A percentile compares a stretch with the other conserved stretches of the same genome.
These are phyloP conservation scores for Botryotinia narcissicola DNA, from an alignment of 2,329 filamentous ascomycete species.

Conservation along the genomic window DNA sequence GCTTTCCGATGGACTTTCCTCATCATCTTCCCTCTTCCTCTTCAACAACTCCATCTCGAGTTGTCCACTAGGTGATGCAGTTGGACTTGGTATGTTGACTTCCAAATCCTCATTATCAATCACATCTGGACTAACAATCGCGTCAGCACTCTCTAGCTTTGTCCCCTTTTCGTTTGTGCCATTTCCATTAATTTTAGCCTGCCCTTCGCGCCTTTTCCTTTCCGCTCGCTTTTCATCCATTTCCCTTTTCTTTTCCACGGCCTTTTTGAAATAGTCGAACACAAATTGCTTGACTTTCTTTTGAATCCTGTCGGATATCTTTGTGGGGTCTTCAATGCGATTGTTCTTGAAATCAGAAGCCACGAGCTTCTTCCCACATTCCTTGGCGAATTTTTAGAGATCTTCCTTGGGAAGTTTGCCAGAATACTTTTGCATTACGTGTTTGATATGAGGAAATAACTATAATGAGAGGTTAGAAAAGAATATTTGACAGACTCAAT, in stretches of 20 bases:
- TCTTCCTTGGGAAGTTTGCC: conserved; percentile 82
- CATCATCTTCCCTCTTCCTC: conserved; percentile 56
- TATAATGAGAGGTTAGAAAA: neutral
- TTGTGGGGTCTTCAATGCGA: conserved; percentile 78
- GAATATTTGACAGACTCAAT: conserved; percentile 24
- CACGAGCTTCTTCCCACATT: conserved; percentile 83
- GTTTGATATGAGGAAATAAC: conserved; percentile 82
- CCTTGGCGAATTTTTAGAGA: conserved; percentile 60
- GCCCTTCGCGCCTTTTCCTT: conserved; percentile 35
- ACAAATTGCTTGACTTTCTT: conserved; percentile 82
- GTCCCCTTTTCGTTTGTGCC: neutral
- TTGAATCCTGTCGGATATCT: conserved; percentile 73
- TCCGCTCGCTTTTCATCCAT: conserved; percentile 64
- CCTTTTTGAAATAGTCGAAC: conserved; percentile 83
- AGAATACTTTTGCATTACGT: conserved; percentile 82
- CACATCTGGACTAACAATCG: conserved; percentile 32
- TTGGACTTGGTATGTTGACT: conserved; percentile 12
- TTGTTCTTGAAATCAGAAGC: conserved; percentile 88
- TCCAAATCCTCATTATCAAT: conserved; percentile 33
- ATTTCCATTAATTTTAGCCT: conserved; percentile 27
- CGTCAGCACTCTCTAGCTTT: neutral
- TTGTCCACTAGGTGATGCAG: conserved; percentile 16
- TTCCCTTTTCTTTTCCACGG: conserved; percentile 69
- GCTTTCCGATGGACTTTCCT: conserved; percentile 27
- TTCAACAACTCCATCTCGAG: conserved; percentile 46